These are phyloP conservation scores for Penicillium chermesinum DNA, from an alignment of 495 filamentous ascomycete species.

Conservation along the genomic window DNA sequence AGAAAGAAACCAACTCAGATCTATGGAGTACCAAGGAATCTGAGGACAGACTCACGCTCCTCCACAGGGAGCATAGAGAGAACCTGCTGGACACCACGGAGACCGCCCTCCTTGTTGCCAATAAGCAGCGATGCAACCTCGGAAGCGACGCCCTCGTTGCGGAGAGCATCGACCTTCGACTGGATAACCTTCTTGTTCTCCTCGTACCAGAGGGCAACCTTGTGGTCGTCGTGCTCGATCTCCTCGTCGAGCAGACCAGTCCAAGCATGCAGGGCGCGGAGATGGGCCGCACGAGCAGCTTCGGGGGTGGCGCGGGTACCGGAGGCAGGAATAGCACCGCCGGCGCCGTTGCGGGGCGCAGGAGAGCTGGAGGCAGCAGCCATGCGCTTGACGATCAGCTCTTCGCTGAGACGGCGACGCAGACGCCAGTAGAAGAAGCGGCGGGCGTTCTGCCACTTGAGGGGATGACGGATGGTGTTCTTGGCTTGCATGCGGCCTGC, in stretches of 20 bases:
- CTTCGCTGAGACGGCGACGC: conserved; percentile 92
- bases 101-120: conserved; percentile 66
- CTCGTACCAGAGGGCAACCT: conserved; percentile 95
- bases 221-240: conserved; percentile 70
- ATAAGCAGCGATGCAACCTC: conserved; percentile 77
- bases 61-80: conserved; percentile 78
- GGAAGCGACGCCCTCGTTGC: conserved; percentile 66
- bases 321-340: conserved; percentile 31
- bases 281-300: conserved; percentile 53
- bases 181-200: conserved; percentile 80
- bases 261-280: conserved; percentile 73
- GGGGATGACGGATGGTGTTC: conserved; percentile 76
- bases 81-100: conserved; percentile 83
- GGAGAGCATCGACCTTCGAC: conserved; percentile 72
- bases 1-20: not conserved
- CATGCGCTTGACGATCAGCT: conserved; percentile 90
- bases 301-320: conserved; percentile 26
- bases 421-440: conserved; percentile 99
- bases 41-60: conserved; percentile 82
- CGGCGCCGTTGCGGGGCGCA: conserved; percentile 21
- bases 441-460: conserved; percentile 83
- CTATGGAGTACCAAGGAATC: conserved; percentile 53
- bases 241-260: conserved; percentile 56
- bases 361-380: conserved; percentile 44
- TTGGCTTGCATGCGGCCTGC: conserved; percentile 98